These are phyloP conservation scores for Ajuga chamaepitys DNA, from an alignment of 257 asterid species.

Conservation along the genomic window DNA sequence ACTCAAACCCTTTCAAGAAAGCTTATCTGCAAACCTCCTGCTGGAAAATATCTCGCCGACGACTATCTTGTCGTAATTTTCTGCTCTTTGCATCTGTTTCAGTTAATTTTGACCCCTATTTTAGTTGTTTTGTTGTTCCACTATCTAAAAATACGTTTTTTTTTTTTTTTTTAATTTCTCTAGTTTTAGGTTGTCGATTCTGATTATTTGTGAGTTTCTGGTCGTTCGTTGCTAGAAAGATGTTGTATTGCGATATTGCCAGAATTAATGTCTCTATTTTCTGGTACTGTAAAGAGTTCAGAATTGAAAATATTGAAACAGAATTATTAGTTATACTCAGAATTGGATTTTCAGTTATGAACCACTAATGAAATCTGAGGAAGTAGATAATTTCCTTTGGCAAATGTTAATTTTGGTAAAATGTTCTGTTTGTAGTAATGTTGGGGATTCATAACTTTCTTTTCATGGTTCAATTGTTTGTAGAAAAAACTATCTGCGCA, in stretches of 20 bases:
- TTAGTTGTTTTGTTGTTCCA: neutral
- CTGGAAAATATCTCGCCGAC: slow-evolving; percentile 70
- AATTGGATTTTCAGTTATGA: neutral
- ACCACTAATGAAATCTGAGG: too few relatives aligned
- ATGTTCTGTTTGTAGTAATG: neutral
- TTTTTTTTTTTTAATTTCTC: neutral
- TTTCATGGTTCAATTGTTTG: slow-evolving; percentile 3
- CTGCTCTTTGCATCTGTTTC: neutral
- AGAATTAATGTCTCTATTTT: neutral
- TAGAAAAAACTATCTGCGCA: slow-evolving; percentile 81
- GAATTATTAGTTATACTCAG: neutral
- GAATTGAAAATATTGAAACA: neutral
- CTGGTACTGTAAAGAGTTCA: too few relatives aligned
- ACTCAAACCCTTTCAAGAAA: slow-evolving; percentile 42
- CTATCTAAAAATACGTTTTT: neutral
- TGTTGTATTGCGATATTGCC: neutral
- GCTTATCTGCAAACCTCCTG: slow-evolving; percentile 52
- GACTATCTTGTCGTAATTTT: slow-evolving; percentile 88
- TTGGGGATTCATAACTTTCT: neutral
- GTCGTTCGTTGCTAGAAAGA: slow-evolving; percentile 1
- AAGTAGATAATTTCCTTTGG: neutral
- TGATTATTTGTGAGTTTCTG: neutral
- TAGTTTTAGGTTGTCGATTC: slow-evolving; percentile 4
- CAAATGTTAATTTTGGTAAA: neutral
- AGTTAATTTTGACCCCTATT: neutral